phyloP scores from a whole-genome alignment of 2,329 filamentous ascomycete genomes.

The Didymella exigua region DNA sequence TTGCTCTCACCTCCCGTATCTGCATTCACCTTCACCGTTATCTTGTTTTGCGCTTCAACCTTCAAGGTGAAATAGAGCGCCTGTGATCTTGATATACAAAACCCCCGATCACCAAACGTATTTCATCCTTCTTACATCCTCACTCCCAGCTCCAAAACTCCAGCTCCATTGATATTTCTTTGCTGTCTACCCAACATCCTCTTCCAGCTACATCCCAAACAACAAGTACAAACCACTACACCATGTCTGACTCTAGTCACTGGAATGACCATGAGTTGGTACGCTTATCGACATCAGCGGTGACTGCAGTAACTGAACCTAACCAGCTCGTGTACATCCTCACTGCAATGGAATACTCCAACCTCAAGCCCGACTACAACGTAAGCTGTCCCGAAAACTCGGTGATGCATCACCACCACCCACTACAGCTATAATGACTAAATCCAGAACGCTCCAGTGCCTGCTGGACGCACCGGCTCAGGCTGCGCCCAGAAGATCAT shows the following conservation, averaged over 20 bases:
- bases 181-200: not conserved
- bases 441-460: slow-evolving; percentile 26
- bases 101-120: not conserved
- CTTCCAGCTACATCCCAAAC: not conserved
- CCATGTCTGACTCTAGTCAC: slow-evolving; percentile 9
- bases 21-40: not conserved
- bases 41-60: not conserved
- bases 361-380: slow-evolving; percentile 22
- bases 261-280: slow-evolving; percentile 29
- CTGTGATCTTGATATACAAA: no score
- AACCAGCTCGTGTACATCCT: slow-evolving; percentile 23
- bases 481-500: slow-evolving; percentile 28
- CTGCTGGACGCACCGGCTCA: slow-evolving; percentile 19
- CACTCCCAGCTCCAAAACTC: not conserved
- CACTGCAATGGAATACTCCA: slow-evolving; percentile 20
- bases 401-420: not conserved
- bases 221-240: not conserved
- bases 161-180: not conserved
- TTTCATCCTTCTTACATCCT: not conserved
- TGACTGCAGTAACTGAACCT: not conserved
- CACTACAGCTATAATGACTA: not conserved
- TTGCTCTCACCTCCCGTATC: not conserved
- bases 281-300: not conserved
- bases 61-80: no score
- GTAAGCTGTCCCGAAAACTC: slow-evolving; percentile 3